Evolutionary conservation across 2,329 filamentous ascomycete species (phyloP), one percentile per base, ranked within the genome.

Genomic region (Monilinia fructigena): DNA sequence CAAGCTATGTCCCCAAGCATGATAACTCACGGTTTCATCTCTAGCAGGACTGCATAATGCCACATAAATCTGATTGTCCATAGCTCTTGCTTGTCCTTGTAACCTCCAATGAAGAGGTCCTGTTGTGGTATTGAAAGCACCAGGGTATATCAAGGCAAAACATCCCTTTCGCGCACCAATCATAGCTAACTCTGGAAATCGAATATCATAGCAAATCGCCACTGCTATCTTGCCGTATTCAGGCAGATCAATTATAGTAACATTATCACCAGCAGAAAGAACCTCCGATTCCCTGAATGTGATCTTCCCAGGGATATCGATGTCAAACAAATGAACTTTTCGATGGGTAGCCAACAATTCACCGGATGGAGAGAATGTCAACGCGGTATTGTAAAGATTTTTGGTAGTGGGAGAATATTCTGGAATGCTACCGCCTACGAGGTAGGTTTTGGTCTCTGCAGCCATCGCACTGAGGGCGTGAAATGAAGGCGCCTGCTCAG

Each of bases 281-380:
- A 97, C 92, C 69, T 97, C 93, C 63, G 89, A 93, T 80, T 99
- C 95, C 70, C 86, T 86, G 80, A 99, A 99, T 16, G 81, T 89
- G 77, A 99, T 97, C 80, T 93, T 93, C 69, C 93, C 94, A 0
- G 95, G 95, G 70, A 99, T 98, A 77, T 96, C 89, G 74, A 99
- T 99, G 79, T 98, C 95, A 78, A 99, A 99, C 54, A 99, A 84
- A 79, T 99, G 95, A 54, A 95, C 88, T 81, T 99, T 99, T 73
- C 95, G 87, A 78, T 98, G 93, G 2, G 88, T 91, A 7, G 88
- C 92, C n/a, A 99, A 83, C 59, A 97, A 82, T n/a, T 83, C 77
- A 4, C 95, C 95, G 12, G 83, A 80, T 0, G 93, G 93, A 0
- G 83, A 86, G 78, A 99, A 99, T 10, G 90, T 87, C 56, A 99